Evolutionary conservation across 2,329 filamentous ascomycete species (phyloP).

Genomic region (Hymenoscyphus scutula): DNA sequence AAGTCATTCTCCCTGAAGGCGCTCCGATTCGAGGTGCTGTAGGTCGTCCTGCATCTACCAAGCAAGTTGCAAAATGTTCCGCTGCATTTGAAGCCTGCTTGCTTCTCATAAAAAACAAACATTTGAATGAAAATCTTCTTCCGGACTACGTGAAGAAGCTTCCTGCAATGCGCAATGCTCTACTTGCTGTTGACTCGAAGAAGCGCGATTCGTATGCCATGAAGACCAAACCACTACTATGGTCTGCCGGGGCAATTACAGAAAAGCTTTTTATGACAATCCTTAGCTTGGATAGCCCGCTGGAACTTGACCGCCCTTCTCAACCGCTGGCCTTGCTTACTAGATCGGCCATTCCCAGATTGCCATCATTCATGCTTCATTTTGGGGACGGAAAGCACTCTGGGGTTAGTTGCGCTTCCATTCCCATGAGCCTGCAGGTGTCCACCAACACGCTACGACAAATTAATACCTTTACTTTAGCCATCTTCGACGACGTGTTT

Average conservation of each 20-base stretch:
- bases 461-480: constrained; percentile 71
- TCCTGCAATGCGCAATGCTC: constrained; percentile 82
- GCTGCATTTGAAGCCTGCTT: constrained; percentile 84
- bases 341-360: constrained; percentile 57
- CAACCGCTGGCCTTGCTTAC: constrained; percentile 70
- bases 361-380: constrained; percentile 70
- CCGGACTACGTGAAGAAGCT: constrained; percentile 70
- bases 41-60: constrained; percentile 64
- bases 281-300: constrained; percentile 56
- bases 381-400: constrained; percentile 64
- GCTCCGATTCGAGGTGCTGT: constrained; percentile 67
- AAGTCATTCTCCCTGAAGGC: constrained; percentile 73
- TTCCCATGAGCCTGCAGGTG: constrained; percentile 45
- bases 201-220: constrained; percentile 73
- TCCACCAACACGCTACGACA: constrained; percentile 45
- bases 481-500: constrained; percentile 79
- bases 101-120: constrained; percentile 60
- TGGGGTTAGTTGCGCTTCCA: constrained; percentile 48
- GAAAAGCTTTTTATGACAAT: constrained; percentile 58
- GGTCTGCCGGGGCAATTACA: constrained; percentile 54
- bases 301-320: constrained; percentile 56
- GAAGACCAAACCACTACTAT: constrained; percentile 74
- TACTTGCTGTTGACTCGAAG: constrained; percentile 76
- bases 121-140: constrained; percentile 71
- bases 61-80: constrained; percentile 78